Conservation (phyloP, 73 alveolate species). For the Uronychia binucleata region DNA sequence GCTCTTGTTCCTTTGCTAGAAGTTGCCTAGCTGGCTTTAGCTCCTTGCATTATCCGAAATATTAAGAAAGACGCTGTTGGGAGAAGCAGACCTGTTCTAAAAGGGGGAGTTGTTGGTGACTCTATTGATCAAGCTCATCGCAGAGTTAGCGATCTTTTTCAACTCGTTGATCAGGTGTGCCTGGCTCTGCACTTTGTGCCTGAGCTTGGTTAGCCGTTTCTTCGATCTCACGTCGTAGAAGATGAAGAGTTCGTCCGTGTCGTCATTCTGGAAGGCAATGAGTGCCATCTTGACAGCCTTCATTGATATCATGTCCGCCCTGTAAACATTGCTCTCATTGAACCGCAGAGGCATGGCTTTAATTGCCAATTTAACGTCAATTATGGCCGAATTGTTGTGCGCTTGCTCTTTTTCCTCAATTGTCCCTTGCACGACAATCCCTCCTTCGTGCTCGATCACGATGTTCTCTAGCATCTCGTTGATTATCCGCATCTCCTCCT, state of each 20-base stretch:
- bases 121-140: background rate
- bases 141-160: slow-evolving; percentile 9
- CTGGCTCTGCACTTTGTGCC: background rate
- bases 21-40: no score
- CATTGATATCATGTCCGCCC: slow-evolving; percentile 46
- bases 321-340: slow-evolving; percentile 30
- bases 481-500: slow-evolving; percentile 45
- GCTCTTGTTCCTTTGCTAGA: no score
- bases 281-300: slow-evolving; percentile 34
- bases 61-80: background rate
- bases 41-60: background rate
- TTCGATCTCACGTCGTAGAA: slow-evolving; percentile 42
- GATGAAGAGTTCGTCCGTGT: slow-evolving; percentile 51
- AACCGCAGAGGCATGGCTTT: slow-evolving; percentile 52
- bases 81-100: background rate
- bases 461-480: slow-evolving; percentile 52
- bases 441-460: slow-evolving; percentile 16
- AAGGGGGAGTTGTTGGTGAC: background rate
- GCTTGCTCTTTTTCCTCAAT: background rate
- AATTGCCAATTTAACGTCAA: slow-evolving; percentile 44
- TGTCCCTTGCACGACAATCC: background rate
- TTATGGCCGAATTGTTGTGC: slow-evolving; percentile 21
- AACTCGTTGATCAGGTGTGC: slow-evolving; percentile 1
- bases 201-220: background rate
- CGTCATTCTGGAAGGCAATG: slow-evolving; percentile 57